These are phyloP conservation scores for Gymnopilus dilepis DNA, from an alignment of 768 basidiomycete species.

Conservation along the genomic window DNA sequence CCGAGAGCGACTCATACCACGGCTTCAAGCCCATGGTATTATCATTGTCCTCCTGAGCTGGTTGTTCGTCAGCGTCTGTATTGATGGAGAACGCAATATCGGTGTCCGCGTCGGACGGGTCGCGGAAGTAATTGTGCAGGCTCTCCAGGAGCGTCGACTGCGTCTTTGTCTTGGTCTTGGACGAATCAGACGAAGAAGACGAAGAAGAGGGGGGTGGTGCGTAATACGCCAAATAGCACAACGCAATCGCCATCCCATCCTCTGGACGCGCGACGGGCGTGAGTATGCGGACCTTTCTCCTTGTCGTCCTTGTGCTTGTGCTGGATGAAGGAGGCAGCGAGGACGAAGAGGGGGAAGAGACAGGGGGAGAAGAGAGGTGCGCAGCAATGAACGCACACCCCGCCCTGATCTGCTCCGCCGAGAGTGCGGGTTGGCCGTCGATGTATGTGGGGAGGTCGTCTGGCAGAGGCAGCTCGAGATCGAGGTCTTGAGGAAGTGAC, in stretches of 20 bases:
- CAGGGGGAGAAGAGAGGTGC: background rate
- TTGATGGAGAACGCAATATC: background rate
- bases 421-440: constrained; percentile 13
- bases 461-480: constrained; percentile 7
- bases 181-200: background rate
- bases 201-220: background rate
- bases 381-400: constrained; percentile 11
- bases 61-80: background rate
- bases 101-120: background rate
- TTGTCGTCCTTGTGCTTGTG: background rate
- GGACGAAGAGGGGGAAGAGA: background rate
- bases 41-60: background rate
- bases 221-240: constrained; percentile 11
- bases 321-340: background rate
- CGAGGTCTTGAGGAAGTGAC: background rate
- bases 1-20: background rate
- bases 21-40: too few relatives aligned
- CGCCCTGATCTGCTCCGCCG: constrained; percentile 1
- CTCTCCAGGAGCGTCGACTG: background rate
- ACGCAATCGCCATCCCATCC: constrained; percentile 16
- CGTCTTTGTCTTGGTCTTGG: background rate
- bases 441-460: background rate
- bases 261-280: constrained; percentile 14
- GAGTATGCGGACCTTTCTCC: constrained; percentile 11
- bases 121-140: background rate